Percentiles rank a stretch among this genome's conserved stretches.
Conservation (phyloP, 1,139 yeast genomes). For the Lodderomyces margitis region DNA sequence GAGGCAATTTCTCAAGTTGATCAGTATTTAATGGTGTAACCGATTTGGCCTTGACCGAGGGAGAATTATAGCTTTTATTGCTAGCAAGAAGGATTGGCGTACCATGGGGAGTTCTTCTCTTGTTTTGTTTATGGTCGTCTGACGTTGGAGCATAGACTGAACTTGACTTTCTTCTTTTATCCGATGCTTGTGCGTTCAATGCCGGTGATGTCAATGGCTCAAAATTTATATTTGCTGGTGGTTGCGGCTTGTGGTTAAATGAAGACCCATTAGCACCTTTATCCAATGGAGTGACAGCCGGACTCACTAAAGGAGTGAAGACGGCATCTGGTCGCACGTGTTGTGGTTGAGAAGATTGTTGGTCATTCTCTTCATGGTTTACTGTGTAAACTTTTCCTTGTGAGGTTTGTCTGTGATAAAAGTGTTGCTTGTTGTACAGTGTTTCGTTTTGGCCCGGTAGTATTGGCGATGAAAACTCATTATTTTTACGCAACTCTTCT, state of each 20-base stretch:
- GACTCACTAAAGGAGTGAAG: conserved; percentile 75
- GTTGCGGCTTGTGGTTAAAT: conserved; percentile 17
- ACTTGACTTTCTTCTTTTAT: conserved; percentile 37
- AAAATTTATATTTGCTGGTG: conserved; percentile 33
- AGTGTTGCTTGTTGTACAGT: conserved; percentile 45
- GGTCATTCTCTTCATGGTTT: conserved; percentile 11
- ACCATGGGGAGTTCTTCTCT: conserved; percentile 49
- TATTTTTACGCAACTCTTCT: conserved; percentile 3
- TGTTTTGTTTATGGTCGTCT: conserved; percentile 15
- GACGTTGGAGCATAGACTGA: conserved; percentile 23
- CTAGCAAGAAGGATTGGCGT: conserved; percentile 41
- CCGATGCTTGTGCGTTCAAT: conserved; percentile 42
- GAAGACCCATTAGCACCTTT: conserved; percentile 11
- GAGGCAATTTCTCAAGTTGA: conserved; percentile 37
- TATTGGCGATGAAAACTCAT: conserved; percentile 35
- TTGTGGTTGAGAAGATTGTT: conserved; percentile 20
- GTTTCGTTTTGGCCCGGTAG: conserved; percentile 46
- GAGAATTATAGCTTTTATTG: conserved; percentile 17
- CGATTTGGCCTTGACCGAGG: conserved; percentile 15
- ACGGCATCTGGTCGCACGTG: conserved; percentile 49
- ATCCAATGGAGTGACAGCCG: conserved; percentile 69
- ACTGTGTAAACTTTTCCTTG: conserved; percentile 10
- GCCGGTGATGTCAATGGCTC: conserved; percentile 68
- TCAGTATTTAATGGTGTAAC: conserved; percentile 4
- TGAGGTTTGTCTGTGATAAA: conserved; percentile 32